Conservation (phyloP, 768 basidiomycete species). For the Lentinula detonsa region DNA sequence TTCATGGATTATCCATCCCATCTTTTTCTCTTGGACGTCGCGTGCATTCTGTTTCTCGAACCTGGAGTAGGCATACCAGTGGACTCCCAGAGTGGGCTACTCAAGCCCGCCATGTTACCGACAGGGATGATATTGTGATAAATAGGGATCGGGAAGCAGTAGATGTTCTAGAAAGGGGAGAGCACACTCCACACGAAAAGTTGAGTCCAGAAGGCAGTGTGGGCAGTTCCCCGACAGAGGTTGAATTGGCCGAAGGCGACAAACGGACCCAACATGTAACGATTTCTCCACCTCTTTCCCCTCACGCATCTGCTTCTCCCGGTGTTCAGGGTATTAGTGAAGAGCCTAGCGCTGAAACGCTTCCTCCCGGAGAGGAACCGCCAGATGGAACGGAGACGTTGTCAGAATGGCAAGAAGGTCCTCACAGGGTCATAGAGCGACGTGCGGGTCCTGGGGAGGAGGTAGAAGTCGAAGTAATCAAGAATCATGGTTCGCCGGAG, state of each 20-base stretch:
- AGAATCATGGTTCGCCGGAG: slow-evolving; percentile 26
- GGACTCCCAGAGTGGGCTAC: slow-evolving; percentile 56
- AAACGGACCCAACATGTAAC: background rate
- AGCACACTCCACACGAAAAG: slow-evolving; percentile 9
- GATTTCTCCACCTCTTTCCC: background rate
- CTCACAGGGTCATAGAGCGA: slow-evolving; percentile 59
- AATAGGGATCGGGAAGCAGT: slow-evolving; percentile 55
- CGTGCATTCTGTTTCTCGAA: slow-evolving; percentile 79
- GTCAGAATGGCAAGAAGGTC: slow-evolving; percentile 69
- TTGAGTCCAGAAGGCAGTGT: slow-evolving; percentile 9
- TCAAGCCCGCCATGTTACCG: slow-evolving; percentile 48
- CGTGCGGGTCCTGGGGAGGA: slow-evolving; percentile 56
- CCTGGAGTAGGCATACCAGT: slow-evolving; percentile 53
- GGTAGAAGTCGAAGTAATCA: slow-evolving; percentile 61
- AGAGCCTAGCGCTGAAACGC: slow-evolving; percentile 5
- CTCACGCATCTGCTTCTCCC: background rate
- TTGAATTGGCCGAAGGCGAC: background rate
- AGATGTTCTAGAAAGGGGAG: slow-evolving; percentile 22
- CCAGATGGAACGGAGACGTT: slow-evolving; percentile 39
- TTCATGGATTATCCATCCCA: slow-evolving; percentile 90
- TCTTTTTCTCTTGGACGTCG: slow-evolving; percentile 89
- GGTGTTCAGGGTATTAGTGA: background rate
- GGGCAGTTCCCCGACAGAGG: background rate
- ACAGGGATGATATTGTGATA: slow-evolving; percentile 58
- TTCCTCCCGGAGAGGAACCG: slow-evolving; percentile 26